Percentiles rank a stretch among this genome's conserved stretches.
Conservation (phyloP, 208 protist genomes). For the Acanthamoeba lenticulata region DNA sequence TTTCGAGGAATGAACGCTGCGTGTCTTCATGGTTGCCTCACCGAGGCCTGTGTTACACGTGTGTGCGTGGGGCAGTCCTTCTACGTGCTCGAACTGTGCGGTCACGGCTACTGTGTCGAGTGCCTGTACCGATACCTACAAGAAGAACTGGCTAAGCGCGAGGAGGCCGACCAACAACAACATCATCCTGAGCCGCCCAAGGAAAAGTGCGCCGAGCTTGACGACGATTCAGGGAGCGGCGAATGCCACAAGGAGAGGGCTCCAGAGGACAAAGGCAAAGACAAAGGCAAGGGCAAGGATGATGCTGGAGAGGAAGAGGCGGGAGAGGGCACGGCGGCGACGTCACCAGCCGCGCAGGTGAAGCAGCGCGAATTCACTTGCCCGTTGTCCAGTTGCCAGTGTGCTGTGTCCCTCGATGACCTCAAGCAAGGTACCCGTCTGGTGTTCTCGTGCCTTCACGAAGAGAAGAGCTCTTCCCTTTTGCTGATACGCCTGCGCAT, state of each 20-base stretch:
- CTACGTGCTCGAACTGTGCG: slow-evolving; percentile 11
- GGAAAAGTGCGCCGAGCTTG: neutral
- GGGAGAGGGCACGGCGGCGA: neutral
- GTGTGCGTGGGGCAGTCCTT: neutral
- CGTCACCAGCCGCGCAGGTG: neutral
- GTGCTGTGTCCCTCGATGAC: neutral
- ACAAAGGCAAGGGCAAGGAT: neutral
- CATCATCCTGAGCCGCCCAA: neutral
- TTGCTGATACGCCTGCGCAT: neutral
- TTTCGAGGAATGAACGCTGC: neutral
- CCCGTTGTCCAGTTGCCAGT: neutral
- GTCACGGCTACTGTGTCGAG: slow-evolving; percentile 45
- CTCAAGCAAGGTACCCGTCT: slow-evolving; percentile 27
- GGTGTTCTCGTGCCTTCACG: neutral
- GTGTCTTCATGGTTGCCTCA: neutral
- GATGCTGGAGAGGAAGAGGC: neutral
- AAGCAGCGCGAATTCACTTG: neutral
- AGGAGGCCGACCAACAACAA: neutral
- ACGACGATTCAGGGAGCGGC: neutral
- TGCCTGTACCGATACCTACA: slow-evolving; percentile 1
- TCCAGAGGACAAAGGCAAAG: neutral
- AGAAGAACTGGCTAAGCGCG: neutral
- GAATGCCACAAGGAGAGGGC: neutral
- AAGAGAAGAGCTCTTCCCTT: too few relatives aligned
- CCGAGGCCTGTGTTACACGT: neutral